These are phyloP conservation scores for Phoma sp. DNA, from an alignment of 2,329 filamentous ascomycete genomes.

Conservation along the genomic window DNA sequence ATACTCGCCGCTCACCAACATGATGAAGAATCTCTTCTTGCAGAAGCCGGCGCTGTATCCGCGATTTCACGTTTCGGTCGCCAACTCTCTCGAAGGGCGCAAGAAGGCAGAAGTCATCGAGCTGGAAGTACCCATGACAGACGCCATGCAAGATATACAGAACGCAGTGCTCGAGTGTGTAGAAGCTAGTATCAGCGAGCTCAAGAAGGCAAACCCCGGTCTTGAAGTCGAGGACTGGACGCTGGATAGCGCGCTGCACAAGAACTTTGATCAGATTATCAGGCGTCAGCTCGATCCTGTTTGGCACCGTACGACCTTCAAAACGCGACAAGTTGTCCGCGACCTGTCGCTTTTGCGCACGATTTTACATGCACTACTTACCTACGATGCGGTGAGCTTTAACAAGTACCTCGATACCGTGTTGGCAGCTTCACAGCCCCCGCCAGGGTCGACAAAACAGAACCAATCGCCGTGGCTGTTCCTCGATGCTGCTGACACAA, in stretches of 20 bases:
- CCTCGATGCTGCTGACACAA: constrained; percentile 89
- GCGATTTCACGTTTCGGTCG: constrained; percentile 89
- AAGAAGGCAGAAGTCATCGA: constrained; percentile 97
- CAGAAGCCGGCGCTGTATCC: constrained; percentile 90
- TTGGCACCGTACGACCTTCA: constrained; percentile 95
- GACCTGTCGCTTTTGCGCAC: constrained; percentile 83
- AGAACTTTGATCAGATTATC: constrained; percentile 88
- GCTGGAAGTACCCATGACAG: constrained; percentile 93
- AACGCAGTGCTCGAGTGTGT: constrained; percentile 95
- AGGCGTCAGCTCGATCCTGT: constrained; percentile 91
- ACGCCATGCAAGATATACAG: constrained; percentile 90
- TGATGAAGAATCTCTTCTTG: constrained; percentile 92
- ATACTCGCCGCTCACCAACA: constrained; percentile 84
- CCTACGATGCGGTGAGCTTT: constrained; percentile 89
- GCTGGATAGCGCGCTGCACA: constrained; percentile 87
- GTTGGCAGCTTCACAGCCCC: constrained; percentile 85
- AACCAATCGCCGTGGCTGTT: constrained; percentile 96
- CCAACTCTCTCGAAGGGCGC: constrained; percentile 85
- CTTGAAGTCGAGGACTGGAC: constrained; percentile 98
- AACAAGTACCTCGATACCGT: constrained; percentile 94
- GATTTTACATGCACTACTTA: constrained; percentile 80
- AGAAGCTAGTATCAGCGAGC: constrained; percentile 89
- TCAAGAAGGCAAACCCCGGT: constrained; percentile 88
- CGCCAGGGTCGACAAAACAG: constrained; percentile 83
- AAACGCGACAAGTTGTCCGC: constrained; percentile 91